Conservation (phyloP, 768 basidiomycete species). For the Scleroderma citrinum region DNA sequence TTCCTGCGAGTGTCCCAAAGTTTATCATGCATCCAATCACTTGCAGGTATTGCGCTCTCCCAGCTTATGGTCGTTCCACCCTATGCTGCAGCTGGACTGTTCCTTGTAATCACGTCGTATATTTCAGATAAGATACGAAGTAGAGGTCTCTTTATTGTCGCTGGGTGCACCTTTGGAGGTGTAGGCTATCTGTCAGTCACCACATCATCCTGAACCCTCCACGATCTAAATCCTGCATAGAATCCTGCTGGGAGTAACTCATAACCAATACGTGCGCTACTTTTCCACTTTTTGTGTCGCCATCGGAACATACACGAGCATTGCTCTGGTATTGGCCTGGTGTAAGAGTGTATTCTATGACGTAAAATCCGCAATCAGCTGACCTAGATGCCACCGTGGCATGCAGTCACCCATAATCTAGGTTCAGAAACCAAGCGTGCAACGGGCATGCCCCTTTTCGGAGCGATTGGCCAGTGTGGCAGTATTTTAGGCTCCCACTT, state of each 20-base stretch:
- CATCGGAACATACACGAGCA: constrained; percentile 39
- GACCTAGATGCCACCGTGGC: neutral
- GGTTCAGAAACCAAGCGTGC: constrained; percentile 44
- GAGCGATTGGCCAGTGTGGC: constrained; percentile 38
- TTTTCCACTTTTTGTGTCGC: constrained; percentile 42
- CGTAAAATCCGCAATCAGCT: neutral
- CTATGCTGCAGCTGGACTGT: constrained; percentile 38
- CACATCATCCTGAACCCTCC: neutral
- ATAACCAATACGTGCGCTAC: constrained; percentile 35
- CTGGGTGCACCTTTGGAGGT: constrained; percentile 28
- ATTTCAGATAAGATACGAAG: constrained; percentile 39
- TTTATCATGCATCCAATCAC: constrained; percentile 1
- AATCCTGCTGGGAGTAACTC: constrained; percentile 30
- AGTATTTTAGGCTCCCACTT: constrained; percentile 37
- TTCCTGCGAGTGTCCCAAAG: neutral
- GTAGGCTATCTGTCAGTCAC: constrained; percentile 37
- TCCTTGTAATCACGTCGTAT: constrained; percentile 34
- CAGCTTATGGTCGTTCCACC: constrained; percentile 52
- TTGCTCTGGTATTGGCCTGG: constrained; percentile 44
- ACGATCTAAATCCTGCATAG: constrained; percentile 5
- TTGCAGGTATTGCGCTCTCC: constrained; percentile 36
- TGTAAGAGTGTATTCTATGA: constrained; percentile 28
- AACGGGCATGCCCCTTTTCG: constrained; percentile 36
- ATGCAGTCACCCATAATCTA: constrained; percentile 36
- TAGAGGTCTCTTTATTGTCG: constrained; percentile 34